Conservation (phyloP, 768 basidiomycete genomes). For the Suillus plorans region DNA sequence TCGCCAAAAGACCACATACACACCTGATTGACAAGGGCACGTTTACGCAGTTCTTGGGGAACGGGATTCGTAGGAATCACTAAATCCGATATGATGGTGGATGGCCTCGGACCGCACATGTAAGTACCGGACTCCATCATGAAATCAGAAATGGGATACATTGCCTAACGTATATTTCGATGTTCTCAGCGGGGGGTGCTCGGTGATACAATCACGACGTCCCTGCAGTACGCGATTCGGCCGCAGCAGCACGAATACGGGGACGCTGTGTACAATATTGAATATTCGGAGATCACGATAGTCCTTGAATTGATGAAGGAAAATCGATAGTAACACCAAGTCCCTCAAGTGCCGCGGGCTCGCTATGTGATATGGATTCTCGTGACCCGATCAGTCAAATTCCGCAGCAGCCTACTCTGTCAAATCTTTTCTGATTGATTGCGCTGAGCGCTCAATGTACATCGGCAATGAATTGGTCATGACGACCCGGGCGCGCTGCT, state of each 20-base stretch:
- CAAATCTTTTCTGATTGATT: neutral
- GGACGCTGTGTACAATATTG: neutral
- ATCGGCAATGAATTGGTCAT: neutral
- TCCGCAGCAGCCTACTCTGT: neutral
- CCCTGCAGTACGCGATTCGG: neutral
- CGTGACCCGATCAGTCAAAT: neutral
- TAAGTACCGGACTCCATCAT: neutral
- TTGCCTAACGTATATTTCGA: neutral
- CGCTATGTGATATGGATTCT: neutral
- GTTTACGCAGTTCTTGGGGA: neutral
- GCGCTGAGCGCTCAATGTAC: neutral
- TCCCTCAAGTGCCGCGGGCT: neutral
- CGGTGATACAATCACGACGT: neutral
- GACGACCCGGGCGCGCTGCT: neutral
- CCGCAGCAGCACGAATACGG: neutral
- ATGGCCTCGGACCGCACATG: neutral
- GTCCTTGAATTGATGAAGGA: neutral
- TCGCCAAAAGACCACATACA: neutral
- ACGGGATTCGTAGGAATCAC: neutral
- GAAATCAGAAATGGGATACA: neutral
- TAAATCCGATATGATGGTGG: neutral
- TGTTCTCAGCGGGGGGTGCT: neutral
- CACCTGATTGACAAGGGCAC: neutral
- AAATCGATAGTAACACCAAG: neutral
- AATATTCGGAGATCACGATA: neutral